Evolutionary conservation across 2,329 filamentous ascomycete genomes (phyloP), one percentile per base, ranked within the genome.

Genomic region (Intubia oerlemansii): DNA sequence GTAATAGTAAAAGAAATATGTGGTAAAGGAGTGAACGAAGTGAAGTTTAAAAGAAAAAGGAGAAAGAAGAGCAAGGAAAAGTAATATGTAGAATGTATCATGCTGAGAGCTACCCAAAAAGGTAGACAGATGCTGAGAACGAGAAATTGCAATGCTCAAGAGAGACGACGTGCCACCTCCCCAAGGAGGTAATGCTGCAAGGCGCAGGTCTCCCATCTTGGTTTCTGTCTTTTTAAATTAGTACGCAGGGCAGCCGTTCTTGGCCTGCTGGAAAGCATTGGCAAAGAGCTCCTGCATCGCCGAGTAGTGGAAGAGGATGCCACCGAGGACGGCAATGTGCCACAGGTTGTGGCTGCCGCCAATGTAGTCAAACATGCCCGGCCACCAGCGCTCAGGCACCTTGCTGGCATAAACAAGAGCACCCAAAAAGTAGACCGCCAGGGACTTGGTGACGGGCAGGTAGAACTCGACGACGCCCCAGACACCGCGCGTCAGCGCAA

Each of bases 271-370:
- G 50, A 85, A 85, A 9, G 79, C 79, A 23, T 62, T 64, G 5
- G 75, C 62, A 44, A 98, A 98, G 50, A 98, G 88, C 32, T 82
- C 67, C 50, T 93, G 79, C 85, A 98, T 93, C 12, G 88, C 88
- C 14, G 66, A 63, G 52, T 95, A 98, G 50, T 98, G 88, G 48
- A 92, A 95, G n/a, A 95, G 51, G 33, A 98, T 98, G 9, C 88
- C 88, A 11, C 84, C 81, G 17, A 98, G 57, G 9, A 98, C 88
- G 7, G 88, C 88, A 19, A 91, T 53, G 50, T 98, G 88, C 88
- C 88, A 98, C 33, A 98, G 70, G 50, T 98, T 98, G 53, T 98
- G 88, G 48, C 80, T 90, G 25, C 81, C 84, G 22, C 88, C 88
- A 23, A 90, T 63, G 47, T 95, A 95, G 51, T 98, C 88, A 42